Percentiles rank a stretch among this genome's conserved stretches.
phyloP scores from a whole-genome alignment of 441 rosid genomes.

The Erodium moschatum region DNA sequence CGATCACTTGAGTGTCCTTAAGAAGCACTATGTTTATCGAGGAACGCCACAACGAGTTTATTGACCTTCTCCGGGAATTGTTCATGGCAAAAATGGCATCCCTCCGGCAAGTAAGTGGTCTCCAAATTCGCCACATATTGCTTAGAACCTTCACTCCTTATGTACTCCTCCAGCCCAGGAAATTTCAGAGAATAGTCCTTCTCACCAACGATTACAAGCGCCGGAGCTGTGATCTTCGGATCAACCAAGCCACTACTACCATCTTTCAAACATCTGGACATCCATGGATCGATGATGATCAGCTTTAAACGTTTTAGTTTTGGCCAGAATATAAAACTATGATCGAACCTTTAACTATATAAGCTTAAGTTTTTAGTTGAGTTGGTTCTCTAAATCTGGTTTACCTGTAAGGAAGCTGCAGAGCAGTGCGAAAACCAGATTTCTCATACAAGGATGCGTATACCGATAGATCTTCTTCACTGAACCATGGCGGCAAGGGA shows the following conservation, averaged over 20 bases:
- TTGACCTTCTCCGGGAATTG: slow-evolving; percentile 46
- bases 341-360: no score
- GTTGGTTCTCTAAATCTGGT: no score
- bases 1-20: no score
- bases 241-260: slow-evolving; percentile 21
- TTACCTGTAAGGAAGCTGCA: slow-evolving; percentile 52
- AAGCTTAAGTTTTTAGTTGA: no score
- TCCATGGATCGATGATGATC: no score
- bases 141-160: slow-evolving; percentile 32
- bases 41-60: slow-evolving; percentile 39
- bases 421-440: slow-evolving; percentile 44
- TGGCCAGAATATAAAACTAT: no score
- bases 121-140: slow-evolving; percentile 40
- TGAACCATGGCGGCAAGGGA: slow-evolving; percentile 48
- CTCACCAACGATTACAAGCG: slow-evolving; percentile 39
- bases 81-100: slow-evolving; percentile 52
- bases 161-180: slow-evolving; percentile 38
- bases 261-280: slow-evolving; percentile 28
- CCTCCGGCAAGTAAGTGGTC: slow-evolving; percentile 35
- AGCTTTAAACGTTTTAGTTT: no score
- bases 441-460: slow-evolving; percentile 45
- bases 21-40: slow-evolving; percentile 25
- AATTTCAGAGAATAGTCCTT: slow-evolving; percentile 41
- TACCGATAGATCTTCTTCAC: slow-evolving; percentile 40
- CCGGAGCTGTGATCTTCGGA: slow-evolving; percentile 29